Evolutionary conservation across 164 flowering plant species (phyloP), one percentile per base, ranked within the genome.

Genomic region (Tetracentron sinense): DNA sequence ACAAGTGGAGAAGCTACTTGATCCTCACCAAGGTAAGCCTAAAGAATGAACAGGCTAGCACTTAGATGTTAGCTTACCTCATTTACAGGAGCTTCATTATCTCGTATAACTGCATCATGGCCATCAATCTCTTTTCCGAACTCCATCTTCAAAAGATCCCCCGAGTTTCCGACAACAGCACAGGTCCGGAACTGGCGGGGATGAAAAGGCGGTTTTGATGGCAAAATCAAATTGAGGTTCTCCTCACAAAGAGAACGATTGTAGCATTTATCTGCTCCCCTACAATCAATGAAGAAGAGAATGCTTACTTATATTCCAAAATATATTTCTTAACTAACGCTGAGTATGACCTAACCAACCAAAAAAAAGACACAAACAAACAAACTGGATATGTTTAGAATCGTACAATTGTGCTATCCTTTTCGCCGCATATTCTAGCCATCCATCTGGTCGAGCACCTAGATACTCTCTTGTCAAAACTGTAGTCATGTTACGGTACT

Each of bases 401-500:
- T 28, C 90, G 62, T 91, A 94, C 99, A 95, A 64, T 69, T 95
- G 97, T 29, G 99, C 97, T 60, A 95, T 95, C 78, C 99, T 84
- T 73, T 88, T 80, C 56, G 99, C 89, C 19, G 97, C 97, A 84
- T 95, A 92, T 0, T 85, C 92, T 48, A 88, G 74, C 97, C 99
- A 95, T 44, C 99, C 99, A 79, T 92, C 89, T 20, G 97, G 99
- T 42, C 99, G 89, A 21, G 78, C 84, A 79, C 92, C 97, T 5
- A 95, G 78, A 78, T 95, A 95, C 60, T 95, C 97, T 78, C 99
- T 88, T 33, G 99, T 92, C 80, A 95, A 78, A 52, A 92, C 89
- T 53, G 99, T 91, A 26, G 97, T 95, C 92, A 92, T 92, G 82
- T 95, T 95, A 56, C 97, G 97, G 60, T 95, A 92, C 99, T 95